Conservation (phyloP, 2,329 filamentous ascomycete genomes). For the Hypoxylon sp. region DNA sequence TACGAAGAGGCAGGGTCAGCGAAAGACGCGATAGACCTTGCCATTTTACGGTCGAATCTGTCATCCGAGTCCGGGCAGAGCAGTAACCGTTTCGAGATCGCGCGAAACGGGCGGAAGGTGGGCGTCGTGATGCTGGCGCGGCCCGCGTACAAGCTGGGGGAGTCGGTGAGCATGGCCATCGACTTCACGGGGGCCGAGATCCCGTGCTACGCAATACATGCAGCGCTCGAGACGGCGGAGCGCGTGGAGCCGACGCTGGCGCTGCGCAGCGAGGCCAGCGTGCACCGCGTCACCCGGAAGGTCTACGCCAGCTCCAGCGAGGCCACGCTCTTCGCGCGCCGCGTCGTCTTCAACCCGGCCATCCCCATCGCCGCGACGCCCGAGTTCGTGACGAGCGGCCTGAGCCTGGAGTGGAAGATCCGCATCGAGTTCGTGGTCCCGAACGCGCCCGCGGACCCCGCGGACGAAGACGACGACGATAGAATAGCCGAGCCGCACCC, state of each 20-base stretch:
- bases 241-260: slow-evolving; percentile 83
- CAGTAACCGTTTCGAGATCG: slow-evolving; percentile 94
- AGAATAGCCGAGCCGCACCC: slow-evolving; percentile 59
- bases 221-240: slow-evolving; percentile 88
- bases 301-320: slow-evolving; percentile 83
- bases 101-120: slow-evolving; percentile 90
- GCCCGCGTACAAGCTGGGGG: slow-evolving; percentile 88
- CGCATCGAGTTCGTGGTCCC: slow-evolving; percentile 93
- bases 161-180: slow-evolving; percentile 84
- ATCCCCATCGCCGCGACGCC: slow-evolving; percentile 88
- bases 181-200: slow-evolving; percentile 84
- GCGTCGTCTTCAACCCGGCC: slow-evolving; percentile 82
- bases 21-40: slow-evolving; percentile 90
- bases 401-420: slow-evolving; percentile 89
- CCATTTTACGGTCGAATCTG: slow-evolving; percentile 85
- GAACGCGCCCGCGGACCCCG: slow-evolving; percentile 48
- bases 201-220: slow-evolving; percentile 86
- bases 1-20: slow-evolving; percentile 70
- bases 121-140: slow-evolving; percentile 90
- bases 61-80: slow-evolving; percentile 77
- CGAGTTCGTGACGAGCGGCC: slow-evolving; percentile 89
- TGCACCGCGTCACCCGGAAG: slow-evolving; percentile 86
- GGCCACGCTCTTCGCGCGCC: slow-evolving; percentile 82
- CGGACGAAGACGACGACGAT: slow-evolving; percentile 28
- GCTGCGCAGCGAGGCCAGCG: slow-evolving; percentile 84